phyloP scores from a whole-genome alignment of 192 early-diverging fungal species.

The Gigaspora rosea region DNA sequence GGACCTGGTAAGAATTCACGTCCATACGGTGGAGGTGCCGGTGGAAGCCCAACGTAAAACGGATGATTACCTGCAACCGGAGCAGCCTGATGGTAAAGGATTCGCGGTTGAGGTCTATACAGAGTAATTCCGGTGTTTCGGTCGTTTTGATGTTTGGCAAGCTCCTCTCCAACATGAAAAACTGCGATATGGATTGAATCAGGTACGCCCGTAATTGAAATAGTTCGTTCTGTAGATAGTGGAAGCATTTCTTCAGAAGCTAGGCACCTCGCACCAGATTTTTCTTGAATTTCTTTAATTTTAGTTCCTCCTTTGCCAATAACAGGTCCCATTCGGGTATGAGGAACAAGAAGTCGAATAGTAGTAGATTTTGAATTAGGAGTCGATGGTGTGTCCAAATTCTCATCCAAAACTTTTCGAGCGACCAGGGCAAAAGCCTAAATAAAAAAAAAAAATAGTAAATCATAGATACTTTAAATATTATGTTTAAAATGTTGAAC shows the following conservation, averaged over 20 bases:
- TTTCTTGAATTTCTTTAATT: conserved; percentile 93
- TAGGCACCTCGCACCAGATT: conserved; percentile 77
- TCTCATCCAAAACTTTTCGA: conserved; percentile 70
- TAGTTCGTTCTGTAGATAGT: conserved; percentile 86
- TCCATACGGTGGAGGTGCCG: conserved; percentile 42
- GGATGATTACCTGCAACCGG: conserved; percentile 21
- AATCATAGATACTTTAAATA: background rate
- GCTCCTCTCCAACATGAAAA: conserved; percentile 74
- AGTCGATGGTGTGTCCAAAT: conserved; percentile 52
- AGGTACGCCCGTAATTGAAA: conserved; percentile 80
- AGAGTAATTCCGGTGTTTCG: conserved; percentile 62
- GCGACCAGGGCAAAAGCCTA: conserved; percentile 82
- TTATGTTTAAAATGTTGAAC: too few species aligned
- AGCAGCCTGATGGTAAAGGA: conserved; percentile 34
- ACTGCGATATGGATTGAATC: conserved; percentile 86
- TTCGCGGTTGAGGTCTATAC: conserved; percentile 67
- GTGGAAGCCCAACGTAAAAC: conserved; percentile 39
- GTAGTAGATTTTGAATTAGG: conserved; percentile 56
- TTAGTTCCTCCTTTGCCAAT: conserved; percentile 88
- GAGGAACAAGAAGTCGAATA: conserved; percentile 85
- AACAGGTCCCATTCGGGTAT: conserved; percentile 83
- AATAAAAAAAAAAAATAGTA: background rate
- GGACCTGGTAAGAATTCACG: conserved; percentile 44
- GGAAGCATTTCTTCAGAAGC: conserved; percentile 90
- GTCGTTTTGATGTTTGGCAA: conserved; percentile 69